Conservation (phyloP, 2,329 filamentous ascomycete species). For the Thielaviopsis euricoi region DNA sequence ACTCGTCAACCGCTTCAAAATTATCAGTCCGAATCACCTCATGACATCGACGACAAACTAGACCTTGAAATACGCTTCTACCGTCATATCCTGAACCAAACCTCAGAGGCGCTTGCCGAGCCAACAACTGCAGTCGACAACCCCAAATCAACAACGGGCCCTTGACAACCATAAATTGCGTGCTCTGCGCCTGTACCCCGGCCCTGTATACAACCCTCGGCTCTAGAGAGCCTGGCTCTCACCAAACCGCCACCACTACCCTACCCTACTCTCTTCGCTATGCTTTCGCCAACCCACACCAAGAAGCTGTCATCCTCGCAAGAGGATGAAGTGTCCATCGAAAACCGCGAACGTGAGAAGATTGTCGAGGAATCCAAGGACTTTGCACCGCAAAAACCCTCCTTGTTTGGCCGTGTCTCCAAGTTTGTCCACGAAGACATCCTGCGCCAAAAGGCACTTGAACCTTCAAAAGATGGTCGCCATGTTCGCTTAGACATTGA, state of each 20-base stretch:
- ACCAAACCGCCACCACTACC: neutral
- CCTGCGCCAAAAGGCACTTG: conserved; percentile 49
- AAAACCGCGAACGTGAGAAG: conserved; percentile 7
- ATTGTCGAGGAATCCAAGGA: neutral
- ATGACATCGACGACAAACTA: neutral
- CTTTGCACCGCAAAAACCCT: neutral
- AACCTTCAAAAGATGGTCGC: conserved; percentile 54
- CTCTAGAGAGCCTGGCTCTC: neutral
- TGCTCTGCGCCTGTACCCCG: neutral
- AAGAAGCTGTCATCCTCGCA: conserved; percentile 10
- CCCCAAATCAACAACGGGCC: too few species aligned
- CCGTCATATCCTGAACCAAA: too few species aligned
- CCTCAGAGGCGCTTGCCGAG: too few species aligned
- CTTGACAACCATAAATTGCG: neutral
- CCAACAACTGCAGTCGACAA: too few species aligned
- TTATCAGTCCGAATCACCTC: neutral
- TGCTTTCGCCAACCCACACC: conserved; percentile 4
- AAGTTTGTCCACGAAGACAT: conserved; percentile 28
- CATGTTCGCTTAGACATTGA: conserved; percentile 27
- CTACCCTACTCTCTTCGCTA: neutral
- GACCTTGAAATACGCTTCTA: too few species aligned
- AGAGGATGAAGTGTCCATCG: conserved; percentile 9
- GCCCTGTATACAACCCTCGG: neutral
- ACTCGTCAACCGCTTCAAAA: neutral
- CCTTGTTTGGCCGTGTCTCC: conserved; percentile 1